A percentile compares a stretch with the other conserved stretches of the same genome.
Conservation (phyloP, 2,329 filamentous ascomycete species). For the Alternaria infectoria region DNA sequence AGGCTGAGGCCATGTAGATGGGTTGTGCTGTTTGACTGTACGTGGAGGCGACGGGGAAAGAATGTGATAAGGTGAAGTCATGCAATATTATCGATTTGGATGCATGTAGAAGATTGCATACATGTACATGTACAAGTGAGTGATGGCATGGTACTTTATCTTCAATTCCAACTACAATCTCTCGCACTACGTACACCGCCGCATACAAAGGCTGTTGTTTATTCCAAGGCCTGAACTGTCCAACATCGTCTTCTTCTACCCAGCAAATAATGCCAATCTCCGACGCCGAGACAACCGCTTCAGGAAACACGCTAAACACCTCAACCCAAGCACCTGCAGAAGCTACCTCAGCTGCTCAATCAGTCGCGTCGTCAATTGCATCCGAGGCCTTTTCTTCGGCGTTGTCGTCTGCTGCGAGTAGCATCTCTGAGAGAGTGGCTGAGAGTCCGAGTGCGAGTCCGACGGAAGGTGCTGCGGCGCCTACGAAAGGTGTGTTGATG, state of each 20-base stretch:
- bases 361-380: not conserved
- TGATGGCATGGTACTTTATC: not conserved
- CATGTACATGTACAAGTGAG: not conserved
- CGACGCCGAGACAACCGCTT: not conserved
- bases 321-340: not conserved
- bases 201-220: not conserved
- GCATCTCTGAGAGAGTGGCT: not conserved
- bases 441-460: not conserved
- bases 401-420: not conserved
- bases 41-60: not conserved
- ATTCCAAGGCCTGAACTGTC: not conserved
- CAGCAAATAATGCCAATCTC: not conserved
- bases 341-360: not conserved
- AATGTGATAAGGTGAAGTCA: not conserved
- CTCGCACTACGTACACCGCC: not conserved
- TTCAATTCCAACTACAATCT: not conserved
- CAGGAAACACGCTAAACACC: not conserved
- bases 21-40: not conserved
- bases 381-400: not conserved
- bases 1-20: not conserved
- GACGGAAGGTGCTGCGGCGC: not conserved
- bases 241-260: not conserved
- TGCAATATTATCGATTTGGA: not conserved
- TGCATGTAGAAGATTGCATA: not conserved
- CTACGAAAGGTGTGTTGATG: not conserved